Evolutionary conservation across 352 stramenopile species (phyloP), one percentile per base, ranked within the genome.

Genomic region (Phytophthora podocarpi): DNA sequence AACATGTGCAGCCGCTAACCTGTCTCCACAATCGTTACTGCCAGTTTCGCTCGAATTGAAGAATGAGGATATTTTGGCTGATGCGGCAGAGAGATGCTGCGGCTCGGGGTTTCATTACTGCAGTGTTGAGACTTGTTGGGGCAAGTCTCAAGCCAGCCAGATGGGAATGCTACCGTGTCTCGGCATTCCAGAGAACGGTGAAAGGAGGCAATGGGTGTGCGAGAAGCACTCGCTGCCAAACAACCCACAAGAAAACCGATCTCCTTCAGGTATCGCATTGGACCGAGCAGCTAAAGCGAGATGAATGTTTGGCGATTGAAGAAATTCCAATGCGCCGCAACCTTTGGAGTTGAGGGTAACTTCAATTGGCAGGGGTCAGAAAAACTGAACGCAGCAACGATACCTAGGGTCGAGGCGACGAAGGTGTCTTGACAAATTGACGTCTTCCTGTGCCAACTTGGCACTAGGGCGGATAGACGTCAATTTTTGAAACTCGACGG

Each of bases 11-110:
- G 50, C 49, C 40, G 72, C 56, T 31, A 62, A 72, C 32, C 39
- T 60, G 57, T 76, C 41, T 70, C 59, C 47, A 70, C 61, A 74
- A 64, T 59, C 46, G 59, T 64, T 73, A 73, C 46, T 64, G 42
- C 34, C 45, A 23, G 51, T 68, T 71, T 64, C 39, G 30, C 52
- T 20, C 21, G 40, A 49, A 70, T 63, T 64, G 42, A 69, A 57
- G 45, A 68, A 49, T 62, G 55, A 43, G 31, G 28, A 62, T 32
- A 20, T 59, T 15, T 49, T 31, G 37, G 34, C 21, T 16, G 9
- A 12, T 35, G 41, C 41, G 67, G 62, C 42, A 75, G 67, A 75
- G 67, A 72, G 39, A 51, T 24, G 31, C 12, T 12, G 53, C 34
- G 48, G 47, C 42, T 74, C 30, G 53, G 49, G 52, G 34, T 64